A percentile compares a stretch with the other conserved stretches of the same genome.
Conservation (phyloP, 352 stramenopile genomes). For the Phytophthora chlamydospora region DNA sequence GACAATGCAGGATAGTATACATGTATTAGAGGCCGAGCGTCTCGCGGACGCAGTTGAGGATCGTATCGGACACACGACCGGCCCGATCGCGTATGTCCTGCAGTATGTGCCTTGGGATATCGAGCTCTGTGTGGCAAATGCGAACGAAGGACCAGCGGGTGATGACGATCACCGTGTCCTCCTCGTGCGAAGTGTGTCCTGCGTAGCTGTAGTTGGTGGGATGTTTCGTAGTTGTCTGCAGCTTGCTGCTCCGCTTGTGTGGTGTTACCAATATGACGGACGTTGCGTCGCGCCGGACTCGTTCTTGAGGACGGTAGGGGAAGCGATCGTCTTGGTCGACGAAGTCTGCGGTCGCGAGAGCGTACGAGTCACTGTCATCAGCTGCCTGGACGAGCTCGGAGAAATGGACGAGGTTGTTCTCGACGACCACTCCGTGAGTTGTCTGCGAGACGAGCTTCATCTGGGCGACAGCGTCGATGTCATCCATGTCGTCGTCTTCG, state of each 20-base stretch:
- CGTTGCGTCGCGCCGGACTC: constrained; percentile 38
- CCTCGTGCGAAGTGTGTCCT: background rate
- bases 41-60: constrained; percentile 19
- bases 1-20: no score
- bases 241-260: background rate
- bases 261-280: constrained; percentile 29
- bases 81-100: constrained; percentile 25
- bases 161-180: constrained; percentile 29
- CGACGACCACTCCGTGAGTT: constrained; percentile 14
- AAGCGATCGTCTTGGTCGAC: constrained; percentile 50
- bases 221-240: no score
- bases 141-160: constrained; percentile 31
- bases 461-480: constrained; percentile 20
- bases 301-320: constrained; percentile 39
- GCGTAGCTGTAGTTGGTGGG: no score
- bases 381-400: constrained; percentile 11
- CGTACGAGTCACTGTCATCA: constrained; percentile 7
- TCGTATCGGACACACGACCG: constrained; percentile 5
- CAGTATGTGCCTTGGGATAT: constrained; percentile 23
- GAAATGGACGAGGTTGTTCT: constrained; percentile 36
- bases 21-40: constrained; percentile 1
- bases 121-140: constrained; percentile 21
- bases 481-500: constrained; percentile 39
- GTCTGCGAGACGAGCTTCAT: constrained; percentile 33
- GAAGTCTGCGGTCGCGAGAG: constrained; percentile 16